Evolutionary conservation across 2,329 filamentous ascomycete species (phyloP).

Genomic region (Trichoderma semiorbis): DNA sequence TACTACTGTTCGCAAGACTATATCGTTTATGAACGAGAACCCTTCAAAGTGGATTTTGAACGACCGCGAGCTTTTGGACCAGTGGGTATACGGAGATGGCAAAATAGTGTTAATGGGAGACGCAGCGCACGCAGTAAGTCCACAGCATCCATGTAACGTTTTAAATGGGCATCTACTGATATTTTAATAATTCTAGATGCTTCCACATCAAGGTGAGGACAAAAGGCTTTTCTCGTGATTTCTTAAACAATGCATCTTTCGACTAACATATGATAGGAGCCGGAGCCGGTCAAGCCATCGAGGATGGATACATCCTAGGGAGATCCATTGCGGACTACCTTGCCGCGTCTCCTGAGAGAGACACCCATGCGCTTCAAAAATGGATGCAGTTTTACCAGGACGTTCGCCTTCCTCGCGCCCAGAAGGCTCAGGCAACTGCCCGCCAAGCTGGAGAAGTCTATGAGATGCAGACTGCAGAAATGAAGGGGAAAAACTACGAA

Average conservation of each 20-base stretch:
- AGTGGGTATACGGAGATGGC: constrained; percentile 4
- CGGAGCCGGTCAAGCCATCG: constrained; percentile 41
- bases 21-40: constrained; percentile 9
- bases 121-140: constrained; percentile 43
- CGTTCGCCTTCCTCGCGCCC: constrained; percentile 3
- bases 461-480: constrained; percentile 3
- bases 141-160: constrained; percentile 31
- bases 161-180: background rate
- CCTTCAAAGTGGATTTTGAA: constrained; percentile 10
- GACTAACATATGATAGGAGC: constrained; percentile 30
- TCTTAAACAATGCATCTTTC: too few species aligned
- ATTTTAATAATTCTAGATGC: background rate
- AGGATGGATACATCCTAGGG: constrained; percentile 27
- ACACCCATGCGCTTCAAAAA: background rate
- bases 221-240: background rate
- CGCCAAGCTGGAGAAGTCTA: constrained; percentile 6
- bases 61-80: constrained; percentile 4
- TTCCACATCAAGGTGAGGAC: constrained; percentile 10
- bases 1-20: background rate
- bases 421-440: constrained; percentile 12
- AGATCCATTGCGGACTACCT: background rate
- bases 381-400: constrained; percentile 10
- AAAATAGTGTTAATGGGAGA: constrained; percentile 36
- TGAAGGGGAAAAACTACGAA: constrained; percentile 1
- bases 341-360: background rate